phyloP scores from a whole-genome alignment of 345 rosid species.

The Lumnitzera racemosa region DNA sequence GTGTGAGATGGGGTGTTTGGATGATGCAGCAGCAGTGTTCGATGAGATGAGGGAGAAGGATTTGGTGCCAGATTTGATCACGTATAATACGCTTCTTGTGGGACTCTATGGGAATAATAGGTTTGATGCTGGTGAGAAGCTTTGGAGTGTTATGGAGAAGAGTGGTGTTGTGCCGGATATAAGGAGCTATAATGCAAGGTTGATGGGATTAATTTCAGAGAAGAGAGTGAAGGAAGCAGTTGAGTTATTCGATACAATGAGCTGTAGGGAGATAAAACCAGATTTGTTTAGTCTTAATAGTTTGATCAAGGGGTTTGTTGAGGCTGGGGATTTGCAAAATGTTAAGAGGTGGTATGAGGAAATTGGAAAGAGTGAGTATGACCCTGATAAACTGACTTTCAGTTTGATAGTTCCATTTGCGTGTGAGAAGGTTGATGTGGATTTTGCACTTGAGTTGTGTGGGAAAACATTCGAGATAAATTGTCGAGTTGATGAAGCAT shows the following conservation, averaged over 20 bases:
- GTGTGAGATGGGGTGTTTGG: conserved; percentile 40
- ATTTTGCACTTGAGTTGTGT: conserved; percentile 38
- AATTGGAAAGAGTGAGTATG: conserved; percentile 23
- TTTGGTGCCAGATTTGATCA: conserved; percentile 35
- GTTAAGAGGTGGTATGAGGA: conserved; percentile 45
- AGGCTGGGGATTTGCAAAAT: conserved; percentile 33
- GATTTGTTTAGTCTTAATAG: conserved; percentile 50
- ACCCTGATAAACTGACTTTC: conserved; percentile 31
- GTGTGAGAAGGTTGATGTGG: conserved; percentile 49
- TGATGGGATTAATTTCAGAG: conserved; percentile 40
- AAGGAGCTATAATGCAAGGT: conserved; percentile 49
- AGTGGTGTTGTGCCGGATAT: conserved; percentile 34
- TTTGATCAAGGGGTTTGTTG: conserved; percentile 44
- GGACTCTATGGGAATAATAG: conserved; percentile 35
- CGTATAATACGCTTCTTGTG: conserved; percentile 47
- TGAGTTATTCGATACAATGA: conserved; percentile 36
- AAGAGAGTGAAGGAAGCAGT: conserved; percentile 38
- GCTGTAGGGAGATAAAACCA: conserved; percentile 25
- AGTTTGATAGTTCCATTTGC: conserved; percentile 32
- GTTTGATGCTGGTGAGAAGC: conserved; percentile 47
- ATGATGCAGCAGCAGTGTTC: conserved; percentile 31
- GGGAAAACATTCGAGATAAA: conserved; percentile 23
- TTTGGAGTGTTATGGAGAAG: conserved; percentile 47
- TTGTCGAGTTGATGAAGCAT: conserved; percentile 20
- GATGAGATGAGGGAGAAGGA: conserved; percentile 57